Evolutionary conservation across 768 basidiomycete species (phyloP), one percentile per base, ranked within the genome.

Genomic region (Amyloporia xantha): DNA sequence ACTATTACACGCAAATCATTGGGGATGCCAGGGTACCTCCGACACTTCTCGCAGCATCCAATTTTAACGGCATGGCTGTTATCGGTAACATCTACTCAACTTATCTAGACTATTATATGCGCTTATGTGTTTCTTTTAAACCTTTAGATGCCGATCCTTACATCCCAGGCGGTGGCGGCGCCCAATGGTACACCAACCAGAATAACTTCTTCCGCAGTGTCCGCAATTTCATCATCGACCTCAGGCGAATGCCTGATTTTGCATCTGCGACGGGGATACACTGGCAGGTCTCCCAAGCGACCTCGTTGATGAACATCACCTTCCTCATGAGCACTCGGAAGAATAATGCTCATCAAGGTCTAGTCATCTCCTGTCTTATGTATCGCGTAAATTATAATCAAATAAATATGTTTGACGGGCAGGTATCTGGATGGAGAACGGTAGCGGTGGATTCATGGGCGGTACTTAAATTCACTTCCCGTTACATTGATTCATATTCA

Each of bases 251-350:
- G 51, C 77, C 82, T 30, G 67, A 81, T 1, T 67, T 69, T 12
- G 65, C 71, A 2, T 68, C 75, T 55, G 84, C 78, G 38, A 86
- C 82, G 7, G 86, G 84, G 25, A 69, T 91, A 25, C 87, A 91
- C 58, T 91, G 87, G 87, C 87, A 91, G 67, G 82, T 89, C 24
- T 78, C 88, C 0, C 87, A 91, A 62, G 73, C 82, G 13, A 90
- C 87, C 0, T 84, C 82, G 0, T 63, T 91, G 43, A 72, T 82
- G 54, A 88, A 90, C 61, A 78, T 91, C 49, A 73, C 77, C 13
- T 74, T 89, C 47, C 64, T 84, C 46, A 84, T 89, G 84, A 86
- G 82, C 13, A 74, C 75, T 20, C 78, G 70, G 5, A 54, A 73
- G 20, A 73, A 78, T 44, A 86, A 79, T 6, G 75, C 73, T 7